These are phyloP conservation scores for Entomophthora muscae DNA, from an alignment of 371 early-diverging fungal species.

Conservation along the genomic window DNA sequence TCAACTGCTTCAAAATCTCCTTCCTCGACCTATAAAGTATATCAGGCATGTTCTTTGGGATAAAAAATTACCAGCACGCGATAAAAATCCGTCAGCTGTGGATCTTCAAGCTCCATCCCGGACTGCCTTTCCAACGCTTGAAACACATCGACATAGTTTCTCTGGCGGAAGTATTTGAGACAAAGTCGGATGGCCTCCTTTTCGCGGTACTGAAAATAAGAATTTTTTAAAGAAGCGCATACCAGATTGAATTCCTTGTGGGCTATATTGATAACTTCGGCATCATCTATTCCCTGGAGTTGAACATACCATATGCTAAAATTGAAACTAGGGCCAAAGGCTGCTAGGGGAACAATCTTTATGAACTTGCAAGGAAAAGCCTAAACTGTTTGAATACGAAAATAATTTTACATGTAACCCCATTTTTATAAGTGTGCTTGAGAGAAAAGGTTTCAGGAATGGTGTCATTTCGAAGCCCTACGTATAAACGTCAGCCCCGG, in stretches of 20 bases:
- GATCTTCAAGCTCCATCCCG: constrained; percentile 49
- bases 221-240: constrained; percentile 12
- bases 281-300: constrained; percentile 54
- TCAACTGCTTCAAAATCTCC: constrained; percentile 61
- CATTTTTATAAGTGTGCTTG: neutral
- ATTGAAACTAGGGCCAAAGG: constrained; percentile 87
- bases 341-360: constrained; percentile 79
- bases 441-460: constrained; percentile 79
- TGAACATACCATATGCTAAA: constrained; percentile 91
- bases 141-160: constrained; percentile 54
- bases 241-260: constrained; percentile 45
- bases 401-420: neutral
- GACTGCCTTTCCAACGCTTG: constrained; percentile 40
- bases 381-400: constrained; percentile 14
- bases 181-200: constrained; percentile 62
- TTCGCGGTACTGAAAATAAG: constrained; percentile 37
- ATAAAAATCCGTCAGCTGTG: constrained; percentile 56
- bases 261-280: constrained; percentile 36
- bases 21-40: constrained; percentile 22
- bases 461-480: constrained; percentile 73
- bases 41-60: neutral
- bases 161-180: constrained; percentile 75
- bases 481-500: constrained; percentile 3
- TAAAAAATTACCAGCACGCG: constrained; percentile 23
- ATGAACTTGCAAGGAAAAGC: constrained; percentile 71